Base-by-base conservation (phyloP, 352 stramenopile genomes). In the Discostella stelligera region DNA sequence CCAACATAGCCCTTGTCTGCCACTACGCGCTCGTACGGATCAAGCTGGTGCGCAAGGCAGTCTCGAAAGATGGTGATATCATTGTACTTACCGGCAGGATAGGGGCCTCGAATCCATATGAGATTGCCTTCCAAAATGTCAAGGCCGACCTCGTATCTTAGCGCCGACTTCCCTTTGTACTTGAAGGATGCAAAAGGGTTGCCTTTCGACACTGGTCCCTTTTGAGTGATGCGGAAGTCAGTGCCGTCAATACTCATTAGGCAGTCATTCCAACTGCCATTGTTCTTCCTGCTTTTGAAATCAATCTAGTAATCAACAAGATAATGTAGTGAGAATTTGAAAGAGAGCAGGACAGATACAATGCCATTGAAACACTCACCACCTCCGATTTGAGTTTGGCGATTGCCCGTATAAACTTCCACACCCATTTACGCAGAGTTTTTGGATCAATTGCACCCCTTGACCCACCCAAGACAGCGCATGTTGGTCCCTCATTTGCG, bases 161-260 rank as follows among this genome's bases (percentile, higher is more conserved):
- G 20, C 20, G 7, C 77, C 20, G 65, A 72, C 37, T 55, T 64
- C 3, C 56, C 32, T 32, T 65, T 65, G 44, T 77, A 74, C 25
- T 84, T 84, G 23, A 79, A 69, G 5, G 44, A 76, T 30, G 27
- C 50, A 23, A 39, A 71, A 39, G 44, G 10, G 55, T 61, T 75
- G 18, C 32, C 32, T 6, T 6, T 14, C 16, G 39, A 23, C 55
- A 74, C 71, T 14, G 62, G 66, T 9, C 27, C n/a, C n/a, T 16
- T 48, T 37, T 71, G 32, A 14, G 30, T 11, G 55, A 62, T 79
- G 11, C n/a, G 56, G 58, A 65, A 79, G 59, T 79, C 68, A n/a
- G 62, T 83, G n/a, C 69, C 75, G 66, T 79, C 64, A 21, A 79
- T 71, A 54, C 61, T 72, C 11, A 85, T 54, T 56, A 59, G 52